Base-by-base conservation (phyloP, 129 eudicot genomes). In the Tagetes patula region DNA sequence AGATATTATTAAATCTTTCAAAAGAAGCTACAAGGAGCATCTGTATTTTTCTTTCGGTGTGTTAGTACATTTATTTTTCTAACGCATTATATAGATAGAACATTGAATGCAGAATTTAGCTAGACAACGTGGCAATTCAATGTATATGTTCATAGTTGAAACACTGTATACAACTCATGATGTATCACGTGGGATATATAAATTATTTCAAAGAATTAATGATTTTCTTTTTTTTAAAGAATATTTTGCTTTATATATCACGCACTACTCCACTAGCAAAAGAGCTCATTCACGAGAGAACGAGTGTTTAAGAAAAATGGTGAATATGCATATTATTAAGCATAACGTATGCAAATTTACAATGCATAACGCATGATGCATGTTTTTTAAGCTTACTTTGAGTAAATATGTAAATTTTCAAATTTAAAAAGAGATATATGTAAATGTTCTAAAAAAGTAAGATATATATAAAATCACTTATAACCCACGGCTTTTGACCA, bases 61-160 rank as follows among this genome's bases (percentile, higher is more conserved):
- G 11, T 47, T 33, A 5, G 32, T 32, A 11, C 33, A 20, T 9
- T 31, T 9, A 3, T 9, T 67, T 31, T 12, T 47, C 5, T 67
- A 6, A 30, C 3, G 4, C 13, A 55, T 55, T 55, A 11, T 33
- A 60, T 9, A 49, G 46, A 60, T 9, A 49, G 46, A 13, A 34
- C 47, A 49, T 34, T 50, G 8, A 37, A 34, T 69, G 34, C 7
- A 34, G 13, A 4, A 9, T 36, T 39, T 37, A 34, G 37, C 27
- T 37, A 34, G 37, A 70, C 53, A 50, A 8, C 48, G 20, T 70
- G 74, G 49, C 48, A 37, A 52, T 70, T 52, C 63, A 50, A 33
- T 70, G 74, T 70, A 50, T 39, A 36, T 70, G 74, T 50, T 37
- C 74, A 27, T 8, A 52, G 9, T 34, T 0, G 48, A 49, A 70